phyloP scores from a whole-genome alignment of 257 asterid species.

The Solanum clarkiae region DNA sequence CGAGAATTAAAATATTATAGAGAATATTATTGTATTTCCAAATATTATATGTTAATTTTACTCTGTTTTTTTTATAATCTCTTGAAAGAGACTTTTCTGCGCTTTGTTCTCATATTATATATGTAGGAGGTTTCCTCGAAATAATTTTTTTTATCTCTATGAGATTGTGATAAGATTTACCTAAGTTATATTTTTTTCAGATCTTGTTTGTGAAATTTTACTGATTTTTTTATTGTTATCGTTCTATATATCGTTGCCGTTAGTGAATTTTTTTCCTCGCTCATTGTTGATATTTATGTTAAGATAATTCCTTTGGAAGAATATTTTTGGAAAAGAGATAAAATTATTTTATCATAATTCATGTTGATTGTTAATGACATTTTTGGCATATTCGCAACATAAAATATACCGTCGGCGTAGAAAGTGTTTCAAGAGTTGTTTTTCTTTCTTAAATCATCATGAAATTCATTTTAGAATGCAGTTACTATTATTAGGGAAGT shows the following conservation, averaged over 20 bases:
- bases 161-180: too few relatives aligned
- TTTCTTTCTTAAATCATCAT: not conserved
- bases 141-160: too few relatives aligned
- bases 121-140: not conserved
- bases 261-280: not conserved
- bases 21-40: not conserved
- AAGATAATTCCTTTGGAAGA: too few relatives aligned
- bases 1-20: not conserved
- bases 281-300: accelerated
- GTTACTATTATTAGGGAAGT: not conserved
- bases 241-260: not conserved
- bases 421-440: not conserved
- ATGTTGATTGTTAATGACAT: not conserved
- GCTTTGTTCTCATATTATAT: not conserved
- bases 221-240: too few relatives aligned
- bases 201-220: accelerated
- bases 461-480: not conserved
- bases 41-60: not conserved
- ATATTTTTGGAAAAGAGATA: too few relatives aligned
- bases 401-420: not conserved
- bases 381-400: not conserved
- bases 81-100: not conserved
- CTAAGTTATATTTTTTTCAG: too few relatives aligned
- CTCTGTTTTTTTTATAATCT: not conserved
- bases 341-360: not conserved